Conservation (phyloP, 1,284 basidiomycete species). For the Cryptococcus floricola region DNA sequence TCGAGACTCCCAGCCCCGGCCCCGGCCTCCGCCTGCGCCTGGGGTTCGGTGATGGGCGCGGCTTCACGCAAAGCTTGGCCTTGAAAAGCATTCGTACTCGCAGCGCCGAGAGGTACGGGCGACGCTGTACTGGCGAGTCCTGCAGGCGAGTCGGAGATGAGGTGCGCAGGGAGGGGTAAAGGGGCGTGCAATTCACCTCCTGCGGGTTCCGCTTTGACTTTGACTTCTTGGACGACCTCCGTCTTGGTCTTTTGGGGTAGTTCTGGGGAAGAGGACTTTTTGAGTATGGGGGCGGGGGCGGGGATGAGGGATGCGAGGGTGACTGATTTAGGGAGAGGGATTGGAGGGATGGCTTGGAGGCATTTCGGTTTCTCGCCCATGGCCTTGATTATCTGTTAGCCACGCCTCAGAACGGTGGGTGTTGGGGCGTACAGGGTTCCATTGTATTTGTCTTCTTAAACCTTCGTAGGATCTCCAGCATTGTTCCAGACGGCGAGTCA, state of each 20-base stretch:
- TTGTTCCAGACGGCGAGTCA: slow-evolving; percentile 24
- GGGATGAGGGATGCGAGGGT: not conserved
- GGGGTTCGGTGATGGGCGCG: not conserved
- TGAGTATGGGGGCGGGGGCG: not conserved
- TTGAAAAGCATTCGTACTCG: not conserved
- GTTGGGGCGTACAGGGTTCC: not conserved
- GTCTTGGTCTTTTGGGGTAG: not conserved
- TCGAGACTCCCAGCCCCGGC: too few relatives aligned
- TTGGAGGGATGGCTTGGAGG: not conserved
- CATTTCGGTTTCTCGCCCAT: not conserved
- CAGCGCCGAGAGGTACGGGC: slow-evolving; percentile 2
- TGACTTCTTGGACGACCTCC: not conserved
- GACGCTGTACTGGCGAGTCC: not conserved
- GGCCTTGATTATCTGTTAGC: not conserved
- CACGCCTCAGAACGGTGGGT: not conserved
- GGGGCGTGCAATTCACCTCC: not conserved
- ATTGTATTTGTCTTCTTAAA: slow-evolving; percentile 21
- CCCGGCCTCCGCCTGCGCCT: too few relatives aligned
- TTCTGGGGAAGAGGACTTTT: not conserved
- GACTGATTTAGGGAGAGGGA: not conserved
- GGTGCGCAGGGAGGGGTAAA: not conserved
- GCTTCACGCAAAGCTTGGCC: slow-evolving; percentile 3
- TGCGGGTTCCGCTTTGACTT: not conserved
- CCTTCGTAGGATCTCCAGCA: slow-evolving; percentile 33
- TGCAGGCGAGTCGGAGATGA: not conserved